Evolutionary conservation across 306 rosid genomes (phyloP), one percentile per base, ranked within the genome.

Genomic region (Fragaria iinumae): DNA sequence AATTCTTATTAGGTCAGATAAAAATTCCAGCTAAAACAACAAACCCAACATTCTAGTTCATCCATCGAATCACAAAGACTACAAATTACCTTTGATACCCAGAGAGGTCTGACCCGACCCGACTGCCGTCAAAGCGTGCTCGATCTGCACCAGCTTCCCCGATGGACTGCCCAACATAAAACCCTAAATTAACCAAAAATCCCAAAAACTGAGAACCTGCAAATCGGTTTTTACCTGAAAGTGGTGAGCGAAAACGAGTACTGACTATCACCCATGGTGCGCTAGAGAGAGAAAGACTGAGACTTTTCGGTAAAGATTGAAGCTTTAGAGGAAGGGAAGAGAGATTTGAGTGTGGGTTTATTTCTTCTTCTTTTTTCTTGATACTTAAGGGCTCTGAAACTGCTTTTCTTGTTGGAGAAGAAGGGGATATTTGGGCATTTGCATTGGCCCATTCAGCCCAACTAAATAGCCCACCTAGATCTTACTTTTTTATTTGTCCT

Each of bases 61-160:
- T 23, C 59, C 56, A 47, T 29, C 34, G 11, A 50, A 60, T 9
- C 32, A 12, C 57, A 9, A n/a, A 25, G 65, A 65, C n/a, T 16
- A 41, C 0, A 52, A 23, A 18, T 1, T 71, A 95, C 99, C 99
- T 86, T 92, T 95, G 83, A 95, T 95, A 29, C 99, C 99, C 21
- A 95, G 88, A 57, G 99, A 95, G 11, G 98, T 95, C 85, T 95
- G 99, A 70, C 98, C 98, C 45, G 99, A 95, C 20, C 96, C 99
- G 60, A 92, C 97, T 38, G 97, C 96, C 8, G 99, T 95, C 83
- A 95, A 85, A 36, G 97, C 97, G 87, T 95, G 99, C 65, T 95
- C 99, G 89, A 95, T 95, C 91, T 92, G 97, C 77, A 91, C 99
- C 36, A 95, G 93, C 88, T 95, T 92, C 38, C 99, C 97, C 16